Base-by-base conservation (phyloP, 768 basidiomycete species). In the Mycena polygramma region DNA sequence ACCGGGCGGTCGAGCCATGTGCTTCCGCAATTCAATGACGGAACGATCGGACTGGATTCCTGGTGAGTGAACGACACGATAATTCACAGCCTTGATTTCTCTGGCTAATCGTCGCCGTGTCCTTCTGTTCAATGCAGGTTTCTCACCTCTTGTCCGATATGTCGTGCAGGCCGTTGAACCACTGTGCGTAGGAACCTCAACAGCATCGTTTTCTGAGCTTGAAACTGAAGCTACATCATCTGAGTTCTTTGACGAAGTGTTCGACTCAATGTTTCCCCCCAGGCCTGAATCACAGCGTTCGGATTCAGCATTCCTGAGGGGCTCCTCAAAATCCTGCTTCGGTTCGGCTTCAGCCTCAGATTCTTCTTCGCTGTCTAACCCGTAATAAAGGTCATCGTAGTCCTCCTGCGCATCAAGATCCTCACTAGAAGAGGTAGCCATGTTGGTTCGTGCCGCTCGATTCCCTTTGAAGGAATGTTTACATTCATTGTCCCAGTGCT, bases 321-420 rank as follows among this genome's bases (percentile, higher is more conserved):
- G 57, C 49, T 39, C 0, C 20, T 72, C 62, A 75, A 77, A 75
- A 76, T 57, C 73, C 76, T 71, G 45, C n/a, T 45, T 8, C 7
- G 41, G 37, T 41, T 22, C 22, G 22, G 11, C 22, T 0, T 20
- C 20, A 13, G n/a, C 14, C 15, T 43, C 39, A 19, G n/a, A 7
- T n/a, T 66, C 65, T 17, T 76, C 76, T 8, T n/a, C n/a, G n/a
- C 61, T 63, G 39, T 57, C 60, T 13, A 72, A 15, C 3, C 39
- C 59, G 43, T 75, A 76, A 52, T 76, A 78, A 0, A 73, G 35
- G 10, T 76, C 72, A 22, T 81, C 71, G 57, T 81, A 80, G 2
- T 76, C 79, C 4, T 77, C 74, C 53, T 76, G 75, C 11, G 77
- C 78, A 35, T 55, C 17, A 0, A n/a, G 13, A 20, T 77, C 71